phyloP scores from a whole-genome alignment of 441 rosid genomes.

The Pelargonium citronellum region DNA sequence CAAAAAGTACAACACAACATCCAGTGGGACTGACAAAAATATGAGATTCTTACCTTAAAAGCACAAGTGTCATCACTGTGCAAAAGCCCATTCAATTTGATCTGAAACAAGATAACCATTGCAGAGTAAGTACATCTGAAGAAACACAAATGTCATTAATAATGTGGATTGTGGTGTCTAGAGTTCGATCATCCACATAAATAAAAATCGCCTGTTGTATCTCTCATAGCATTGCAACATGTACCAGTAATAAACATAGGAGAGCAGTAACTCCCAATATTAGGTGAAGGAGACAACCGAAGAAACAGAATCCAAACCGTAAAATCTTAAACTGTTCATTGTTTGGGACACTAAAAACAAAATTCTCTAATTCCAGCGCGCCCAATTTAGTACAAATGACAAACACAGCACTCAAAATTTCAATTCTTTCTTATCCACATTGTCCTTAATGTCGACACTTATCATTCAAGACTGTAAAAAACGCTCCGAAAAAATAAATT shows the following conservation, averaged over 20 bases:
- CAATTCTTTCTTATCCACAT: background rate
- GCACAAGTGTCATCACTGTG: slow-evolving; percentile 82
- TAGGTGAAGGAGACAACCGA: background rate
- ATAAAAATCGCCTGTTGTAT: background rate
- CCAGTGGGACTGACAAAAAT: background rate
- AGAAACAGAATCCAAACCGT: background rate
- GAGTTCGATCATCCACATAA: background rate
- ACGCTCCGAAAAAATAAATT: background rate
- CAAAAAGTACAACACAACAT: background rate
- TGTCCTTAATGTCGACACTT: background rate
- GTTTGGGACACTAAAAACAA: background rate
- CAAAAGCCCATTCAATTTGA: slow-evolving; percentile 80
- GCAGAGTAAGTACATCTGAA: background rate
- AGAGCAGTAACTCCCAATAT: background rate
- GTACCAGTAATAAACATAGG: background rate
- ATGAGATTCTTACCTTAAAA: slow-evolving; percentile 48
- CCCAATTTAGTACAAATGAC: background rate
- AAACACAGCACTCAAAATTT: background rate
- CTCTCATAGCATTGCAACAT: background rate
- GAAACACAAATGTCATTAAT: slow-evolving; percentile 7
- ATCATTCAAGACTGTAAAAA: background rate
- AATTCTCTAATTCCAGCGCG: background rate
- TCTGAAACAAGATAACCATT: slow-evolving; percentile 44
- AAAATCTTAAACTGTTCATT: background rate
- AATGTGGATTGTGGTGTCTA: background rate